Conservation (phyloP, 208 protist genomes). For the Angomonas deanei region DNA sequence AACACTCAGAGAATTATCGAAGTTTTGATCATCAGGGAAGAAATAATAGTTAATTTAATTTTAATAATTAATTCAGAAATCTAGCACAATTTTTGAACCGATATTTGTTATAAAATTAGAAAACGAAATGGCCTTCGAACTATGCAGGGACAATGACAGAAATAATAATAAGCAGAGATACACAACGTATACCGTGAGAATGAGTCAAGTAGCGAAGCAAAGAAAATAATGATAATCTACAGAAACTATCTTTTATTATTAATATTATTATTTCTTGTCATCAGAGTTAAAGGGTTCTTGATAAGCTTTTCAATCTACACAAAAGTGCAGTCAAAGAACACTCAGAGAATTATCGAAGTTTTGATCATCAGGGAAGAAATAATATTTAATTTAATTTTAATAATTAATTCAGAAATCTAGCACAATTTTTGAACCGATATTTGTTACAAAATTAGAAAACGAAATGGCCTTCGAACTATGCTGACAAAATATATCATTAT, state of each 20-base stretch:
- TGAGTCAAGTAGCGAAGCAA: not conserved
- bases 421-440: conserved; percentile 11
- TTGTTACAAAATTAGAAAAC: not conserved
- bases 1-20: conserved; percentile 5
- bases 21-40: not conserved
- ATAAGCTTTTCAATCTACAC: conserved; percentile 2
- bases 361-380: not conserved
- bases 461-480: conserved; percentile 24
- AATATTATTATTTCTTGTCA: not conserved
- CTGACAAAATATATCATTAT: not conserved
- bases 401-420: conserved; percentile 4
- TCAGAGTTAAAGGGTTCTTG: conserved; percentile 13
- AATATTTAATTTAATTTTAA: not conserved
- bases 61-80: not conserved
- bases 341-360: conserved; percentile 9
- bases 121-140: conserved; percentile 17
- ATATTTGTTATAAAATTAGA: not conserved
- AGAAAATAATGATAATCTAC: not conserved
- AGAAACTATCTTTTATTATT: too few relatives aligned
- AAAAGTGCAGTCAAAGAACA: conserved; percentile 12
- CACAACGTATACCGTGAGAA: not conserved
- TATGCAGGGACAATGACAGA: not conserved
- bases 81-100: conserved; percentile 14
- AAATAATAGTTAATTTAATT: not conserved
- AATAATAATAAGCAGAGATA: not conserved